Evolutionary conservation across 1,284 basidiomycete species (phyloP).

Genomic region (Peniophora sp.): DNA sequence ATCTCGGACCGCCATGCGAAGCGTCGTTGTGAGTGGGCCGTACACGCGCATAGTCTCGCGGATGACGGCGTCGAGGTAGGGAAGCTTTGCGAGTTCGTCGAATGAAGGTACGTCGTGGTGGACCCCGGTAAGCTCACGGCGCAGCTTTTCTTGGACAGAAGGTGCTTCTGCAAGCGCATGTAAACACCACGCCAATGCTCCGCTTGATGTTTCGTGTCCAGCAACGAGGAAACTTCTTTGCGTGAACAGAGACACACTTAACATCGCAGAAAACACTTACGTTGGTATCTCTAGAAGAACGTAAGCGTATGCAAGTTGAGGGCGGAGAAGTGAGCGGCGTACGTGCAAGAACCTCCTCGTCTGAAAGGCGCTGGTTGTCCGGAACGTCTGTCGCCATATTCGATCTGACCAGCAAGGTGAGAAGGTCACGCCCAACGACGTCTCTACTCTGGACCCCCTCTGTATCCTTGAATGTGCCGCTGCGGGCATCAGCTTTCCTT

Average conservation of each 20-base stretch:
- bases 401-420: neutral
- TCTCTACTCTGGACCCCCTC: neutral
- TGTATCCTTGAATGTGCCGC: neutral
- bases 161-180: constrained; percentile 31
- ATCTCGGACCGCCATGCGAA: constrained; percentile 22
- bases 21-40: constrained; percentile 26
- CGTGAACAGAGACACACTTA: too few relatives aligned
- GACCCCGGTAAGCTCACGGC: constrained; percentile 30
- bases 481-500: neutral
- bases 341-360: constrained; percentile 1
- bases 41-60: constrained; percentile 33
- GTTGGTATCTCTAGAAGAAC: constrained; percentile 44
- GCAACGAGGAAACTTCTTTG: constrained; percentile 23
- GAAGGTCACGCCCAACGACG: neutral
- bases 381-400: neutral
- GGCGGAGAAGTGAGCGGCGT: neutral
- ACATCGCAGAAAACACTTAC: neutral
- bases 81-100: constrained; percentile 28
- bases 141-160: constrained; percentile 34
- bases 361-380: neutral
- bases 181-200: constrained; percentile 40
- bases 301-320: neutral
- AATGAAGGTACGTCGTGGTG: constrained; percentile 21
- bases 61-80: constrained; percentile 39
- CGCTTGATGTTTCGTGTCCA: constrained; percentile 39